Base-by-base conservation (phyloP, 2,329 filamentous ascomycete species). In the Penicillium sclerotiorum region DNA sequence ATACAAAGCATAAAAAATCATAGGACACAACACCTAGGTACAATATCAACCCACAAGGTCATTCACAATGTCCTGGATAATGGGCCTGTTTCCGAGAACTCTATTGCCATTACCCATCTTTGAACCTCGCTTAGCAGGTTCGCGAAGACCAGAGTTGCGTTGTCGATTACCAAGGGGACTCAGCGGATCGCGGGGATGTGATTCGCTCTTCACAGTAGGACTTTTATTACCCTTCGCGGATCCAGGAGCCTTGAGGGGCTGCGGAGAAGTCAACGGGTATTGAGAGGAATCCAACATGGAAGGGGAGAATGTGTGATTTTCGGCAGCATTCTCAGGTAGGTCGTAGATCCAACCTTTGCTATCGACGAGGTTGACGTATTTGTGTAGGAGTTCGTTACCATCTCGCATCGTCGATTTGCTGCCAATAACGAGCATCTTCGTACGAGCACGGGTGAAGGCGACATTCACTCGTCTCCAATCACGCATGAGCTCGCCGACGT, bases 381-480 rank as follows among this genome's bases (percentile, higher is more conserved):
- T 80, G 27, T 81, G 82, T 12, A 99, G 78, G 73, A 97, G 85
- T 60, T 91, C 88, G 58, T 89, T 86, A 2, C 73, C 75, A 17
- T 76, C 72, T 12, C 74, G 73, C n/a, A 99, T 75, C 1, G 94
- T 99, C 48, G 78, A 80, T 64, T 83, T 83, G 69, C 89, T 95
- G 8, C 94, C 94, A 0, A 99, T 72, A 11, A 99, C 87, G 1
- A 99, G 78, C 28, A 99, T 75, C 75, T 99, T 99, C 0, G 88
- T 94, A 67, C 92, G 89, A 18, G 94, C 94, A 22, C 94, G 81
- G 4, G 94, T 99, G 57, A 99, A 89, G 0, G 94, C 94, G 3
- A 99, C 94, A 62, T 99, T 99, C 67, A 99, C 91, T 41, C 94
- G 78, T 47, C 94, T 79, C 88, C 91, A 95, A 70, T 99, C 94